Evolutionary conservation across 2,329 filamentous ascomycete genomes (phyloP), one percentile per base, ranked within the genome.

Genomic region (Tolypocladium amazonense): DNA sequence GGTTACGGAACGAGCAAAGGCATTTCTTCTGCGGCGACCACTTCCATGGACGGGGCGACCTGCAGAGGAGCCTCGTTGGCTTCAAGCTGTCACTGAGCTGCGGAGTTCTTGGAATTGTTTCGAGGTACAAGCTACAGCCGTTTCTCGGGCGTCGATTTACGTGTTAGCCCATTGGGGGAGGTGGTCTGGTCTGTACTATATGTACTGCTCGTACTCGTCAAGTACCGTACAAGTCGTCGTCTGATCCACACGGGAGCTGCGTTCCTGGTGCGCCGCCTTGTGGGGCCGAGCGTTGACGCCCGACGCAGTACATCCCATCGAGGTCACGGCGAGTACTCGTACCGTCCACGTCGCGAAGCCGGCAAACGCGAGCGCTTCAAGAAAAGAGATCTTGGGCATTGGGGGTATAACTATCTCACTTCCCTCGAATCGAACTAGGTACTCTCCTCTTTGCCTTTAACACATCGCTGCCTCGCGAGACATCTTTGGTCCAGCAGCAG

Each of bases 401-500:
- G 53, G 58, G 57, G 57, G 57, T 58, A 58, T 58, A 58, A 41
- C 50, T 55, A 55, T 58, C 57, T 55, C 35, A 41, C 45, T 41
- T 27, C 43, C 37, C 57, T 58, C n/a, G 35, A 41, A 54, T 25
- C 38, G n/a, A 47, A 39, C n/a, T n/a, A n/a, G n/a, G 25, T 11
- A 43, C 27, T n/a, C 18, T 35, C 47, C 25, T 41, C 37, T 12
- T 15, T 7, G 33, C 38, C 23, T 43, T n/a, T 18, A 27, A 15
- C 9, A 23, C 39, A 43, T 18, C 30, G 55, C 55, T 20, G 38
- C 15, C 27, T 45, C 55, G 27, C 18, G 18, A 12, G 55, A 45
- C 38, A 45, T 33, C 39, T 3, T 43, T 39, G 38, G 15, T 54
- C 50, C 30, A 20, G 50, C 50, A 12, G 47, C 47, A 15, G 20